These are phyloP conservation scores for Podochytrium sp. DNA, from an alignment of 192 early-diverging fungal species.

Conservation along the genomic window DNA sequence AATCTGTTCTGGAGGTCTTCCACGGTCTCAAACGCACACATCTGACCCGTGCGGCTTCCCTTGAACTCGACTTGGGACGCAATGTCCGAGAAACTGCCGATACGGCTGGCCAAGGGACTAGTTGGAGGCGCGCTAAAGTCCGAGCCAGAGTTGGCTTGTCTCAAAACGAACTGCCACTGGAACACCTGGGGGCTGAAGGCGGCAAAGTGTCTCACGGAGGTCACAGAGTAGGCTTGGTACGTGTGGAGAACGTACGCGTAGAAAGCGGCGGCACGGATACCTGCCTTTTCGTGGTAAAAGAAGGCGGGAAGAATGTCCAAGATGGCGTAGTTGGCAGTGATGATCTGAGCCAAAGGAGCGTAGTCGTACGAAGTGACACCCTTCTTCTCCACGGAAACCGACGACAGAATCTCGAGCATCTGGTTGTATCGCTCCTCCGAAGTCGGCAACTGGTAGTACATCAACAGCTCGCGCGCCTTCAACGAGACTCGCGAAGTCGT, in stretches of 20 bases:
- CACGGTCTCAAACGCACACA: constrained; percentile 74
- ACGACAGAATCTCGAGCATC: constrained; percentile 83
- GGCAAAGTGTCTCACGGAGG: constrained; percentile 66
- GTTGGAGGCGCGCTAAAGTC: constrained; percentile 16
- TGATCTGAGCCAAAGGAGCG: constrained; percentile 62
- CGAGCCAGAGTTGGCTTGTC: constrained; percentile 38
- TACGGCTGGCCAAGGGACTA: constrained; percentile 55
- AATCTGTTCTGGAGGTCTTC: constrained; percentile 73
- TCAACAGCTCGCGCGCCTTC: constrained; percentile 93
- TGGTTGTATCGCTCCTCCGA: constrained; percentile 84
- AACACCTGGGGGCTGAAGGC: constrained; percentile 40
- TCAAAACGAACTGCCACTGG: constrained; percentile 57
- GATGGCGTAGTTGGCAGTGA: constrained; percentile 93
- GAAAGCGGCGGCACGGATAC: constrained; percentile 79
- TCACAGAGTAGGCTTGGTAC: constrained; percentile 95
- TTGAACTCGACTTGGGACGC: constrained; percentile 56
- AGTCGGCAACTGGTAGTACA: constrained; percentile 90
- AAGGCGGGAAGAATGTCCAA: constrained; percentile 93
- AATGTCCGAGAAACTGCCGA: constrained; percentile 82
- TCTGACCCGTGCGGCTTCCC: constrained; percentile 84
- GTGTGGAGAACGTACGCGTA: constrained; percentile 97
- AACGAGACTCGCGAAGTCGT: constrained; percentile 86
- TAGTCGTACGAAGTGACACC: constrained; percentile 40
- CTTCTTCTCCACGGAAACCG: constrained; percentile 48
- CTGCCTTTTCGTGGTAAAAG: constrained; percentile 84